phyloP scores from a whole-genome alignment of 2,329 filamentous ascomycete genomes.

The Pyricularia sp. region DNA sequence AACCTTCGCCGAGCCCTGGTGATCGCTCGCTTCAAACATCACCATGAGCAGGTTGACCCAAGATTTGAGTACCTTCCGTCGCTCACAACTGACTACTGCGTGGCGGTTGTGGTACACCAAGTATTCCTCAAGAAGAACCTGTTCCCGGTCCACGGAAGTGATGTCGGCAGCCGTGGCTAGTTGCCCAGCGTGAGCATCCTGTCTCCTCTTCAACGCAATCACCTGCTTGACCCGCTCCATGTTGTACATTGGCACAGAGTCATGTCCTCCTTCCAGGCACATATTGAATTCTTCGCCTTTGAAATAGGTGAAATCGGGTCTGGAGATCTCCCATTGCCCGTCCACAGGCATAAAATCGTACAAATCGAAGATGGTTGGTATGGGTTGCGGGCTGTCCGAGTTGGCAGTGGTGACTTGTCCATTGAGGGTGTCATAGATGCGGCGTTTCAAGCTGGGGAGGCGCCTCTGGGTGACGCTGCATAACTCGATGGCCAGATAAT shows the following conservation, averaged over 20 bases:
- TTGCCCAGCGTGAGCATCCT: conserved; percentile 31
- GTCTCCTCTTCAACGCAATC: conserved; percentile 58
- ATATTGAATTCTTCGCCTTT: conserved; percentile 56
- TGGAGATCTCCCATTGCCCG: conserved; percentile 37
- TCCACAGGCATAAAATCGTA: conserved; percentile 72
- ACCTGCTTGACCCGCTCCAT: conserved; percentile 64
- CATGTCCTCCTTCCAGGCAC: conserved; percentile 51
- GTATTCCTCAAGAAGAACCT: conserved; percentile 49
- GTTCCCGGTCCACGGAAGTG: conserved; percentile 45
- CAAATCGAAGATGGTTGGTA: conserved; percentile 78
- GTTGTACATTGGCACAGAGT: conserved; percentile 51
- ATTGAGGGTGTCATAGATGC: conserved; percentile 64
- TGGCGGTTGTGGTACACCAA: conserved; percentile 55
- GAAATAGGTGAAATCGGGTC: conserved; percentile 51
- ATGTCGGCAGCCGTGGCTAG: conserved; percentile 41
- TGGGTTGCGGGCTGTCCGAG: conserved; percentile 45
- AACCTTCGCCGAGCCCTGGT: conserved; percentile 61
- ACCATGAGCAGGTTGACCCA: conserved; percentile 83
- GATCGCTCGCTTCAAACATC: conserved; percentile 73
- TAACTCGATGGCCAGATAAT: conserved; percentile 80
- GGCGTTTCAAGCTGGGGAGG: conserved; percentile 59
- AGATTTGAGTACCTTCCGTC: conserved; percentile 62
- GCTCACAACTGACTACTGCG: conserved; percentile 43
- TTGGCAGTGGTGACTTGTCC: conserved; percentile 58
- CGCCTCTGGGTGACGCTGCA: conserved; percentile 65